A percentile compares a stretch with the other conserved stretches of the same genome.
Conservation (phyloP, 1,139 yeast genomes). For the Yamadazyma siamensis region DNA sequence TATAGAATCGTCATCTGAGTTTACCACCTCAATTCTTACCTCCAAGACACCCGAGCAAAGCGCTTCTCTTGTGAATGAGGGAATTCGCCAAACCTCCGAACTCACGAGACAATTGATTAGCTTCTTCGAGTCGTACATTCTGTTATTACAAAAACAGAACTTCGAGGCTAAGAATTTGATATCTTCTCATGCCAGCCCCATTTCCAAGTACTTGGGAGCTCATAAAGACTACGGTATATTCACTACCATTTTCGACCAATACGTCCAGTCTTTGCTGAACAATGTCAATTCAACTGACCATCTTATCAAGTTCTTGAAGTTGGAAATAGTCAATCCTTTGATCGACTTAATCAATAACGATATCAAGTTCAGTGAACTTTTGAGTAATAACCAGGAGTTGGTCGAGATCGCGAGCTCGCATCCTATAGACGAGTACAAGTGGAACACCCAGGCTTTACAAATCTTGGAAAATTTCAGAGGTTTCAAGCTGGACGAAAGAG, state of each 20-base stretch:
- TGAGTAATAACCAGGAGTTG: conserved; percentile 41
- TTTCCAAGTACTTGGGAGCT: conserved; percentile 18
- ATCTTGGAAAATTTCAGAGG: conserved; percentile 74
- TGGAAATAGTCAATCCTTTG: conserved; percentile 56
- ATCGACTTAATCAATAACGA: conserved; percentile 51
- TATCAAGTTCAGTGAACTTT: conserved; percentile 43
- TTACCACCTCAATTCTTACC: conserved; percentile 42
- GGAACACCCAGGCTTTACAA: conserved; percentile 79
- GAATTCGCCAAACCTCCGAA: conserved; percentile 23
- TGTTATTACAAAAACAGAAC: conserved; percentile 47
- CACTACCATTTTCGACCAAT: conserved; percentile 55
- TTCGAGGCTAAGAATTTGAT: conserved; percentile 49
- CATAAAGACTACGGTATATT: conserved; percentile 52
- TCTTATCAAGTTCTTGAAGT: conserved; percentile 49
- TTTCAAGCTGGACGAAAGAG: conserved; percentile 66
- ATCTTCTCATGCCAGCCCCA: conserved; percentile 23
- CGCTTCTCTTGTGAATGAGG: conserved; percentile 36
- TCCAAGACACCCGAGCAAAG: conserved; percentile 43
- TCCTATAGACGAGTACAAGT: conserved; percentile 42
- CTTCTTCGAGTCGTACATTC: conserved; percentile 54
- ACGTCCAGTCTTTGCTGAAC: conserved; percentile 48
- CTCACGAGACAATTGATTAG: conserved; percentile 38
- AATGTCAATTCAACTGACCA: conserved; percentile 54
- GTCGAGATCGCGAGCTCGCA: conserved; percentile 27
- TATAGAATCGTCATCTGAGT: conserved; percentile 13